Base-by-base conservation (phyloP, 768 basidiomycete species). In the Calocybe indica region DNA sequence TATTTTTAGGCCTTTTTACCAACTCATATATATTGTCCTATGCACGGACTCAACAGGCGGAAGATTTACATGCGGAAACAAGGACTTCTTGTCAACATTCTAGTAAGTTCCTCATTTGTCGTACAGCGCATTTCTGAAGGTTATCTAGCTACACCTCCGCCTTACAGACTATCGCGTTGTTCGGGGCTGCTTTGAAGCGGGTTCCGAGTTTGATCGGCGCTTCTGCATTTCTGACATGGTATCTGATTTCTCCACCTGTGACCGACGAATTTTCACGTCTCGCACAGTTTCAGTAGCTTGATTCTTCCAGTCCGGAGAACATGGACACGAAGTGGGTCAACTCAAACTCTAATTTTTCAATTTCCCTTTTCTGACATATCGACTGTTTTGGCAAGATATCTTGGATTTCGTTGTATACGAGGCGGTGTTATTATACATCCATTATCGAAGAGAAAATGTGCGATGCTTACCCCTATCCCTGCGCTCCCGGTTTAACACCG, bases 341-440 rank as follows among this genome's bases (percentile, higher is more conserved):
- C 15, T 44, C 36, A 31, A 32, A 32, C 13, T 32, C 8, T 13
- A 12, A 13, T 15, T 2, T 28, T 30, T n/a, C 12, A 36, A 28
- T 6, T 7, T 9, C 22, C 28, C 40, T 22, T n/a, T 13, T 15
- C 34, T 43, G 48, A 41, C 52, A 75, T 22, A 22, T 22, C 4
- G 22, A 22, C 22, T 22, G 22, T 22, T 22, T 22, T 22, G 22
- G 22, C 22, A 22, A 22, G 72, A 75, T 52, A 53, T 72, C 36
- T 62, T 75, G 50, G 69, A 75, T 64, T 79, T 82, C 50, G 45
- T 76, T 40, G 57, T 78, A 28, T 86, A 81, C 58, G 80, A 84
- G 49, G 70, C 62, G 1, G 84, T 85, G 59, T 53, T 86, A 45
- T 66, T 84, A 8, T 80, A 77, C 56, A 53, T 61, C 28, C 60